Base-by-base conservation (phyloP, 2,329 filamentous ascomycete species). In the Pseudocercospora fijiensis region DNA sequence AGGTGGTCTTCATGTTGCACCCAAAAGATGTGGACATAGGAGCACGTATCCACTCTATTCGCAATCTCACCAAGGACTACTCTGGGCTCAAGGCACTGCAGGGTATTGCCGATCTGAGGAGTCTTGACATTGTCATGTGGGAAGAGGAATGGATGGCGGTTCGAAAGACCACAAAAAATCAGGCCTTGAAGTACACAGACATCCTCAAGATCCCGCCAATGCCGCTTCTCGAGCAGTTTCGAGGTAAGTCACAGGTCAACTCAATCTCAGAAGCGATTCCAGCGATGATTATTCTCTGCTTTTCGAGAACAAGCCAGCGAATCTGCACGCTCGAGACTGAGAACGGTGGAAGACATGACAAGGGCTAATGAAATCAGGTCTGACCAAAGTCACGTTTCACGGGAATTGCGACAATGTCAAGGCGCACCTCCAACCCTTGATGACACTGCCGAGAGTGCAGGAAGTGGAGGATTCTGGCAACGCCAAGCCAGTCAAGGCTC, bases 331-430 rank as follows among this genome's bases (percentile, higher is more conserved):
- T 37, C 13, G 30, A 37, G 7, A 37, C 30, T 37, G 13, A 37
- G 30, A 37, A 37, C n/a, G n/a, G n/a, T n/a, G n/a, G n/a, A n/a
- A n/a, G n/a, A n/a, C n/a, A n/a, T n/a, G n/a, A n/a, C n/a, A n/a
- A n/a, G n/a, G n/a, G n/a, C n/a, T n/a, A n/a, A n/a, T n/a, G n/a
- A 37, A 13, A 7, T 8, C 51, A 57, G 60, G 60, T 11, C 30
- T 62, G 27, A 18, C n/a, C 41, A 62, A 16, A 2, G 60, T 62
- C 13, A 43, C 27, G 18, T 53, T 62, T 18, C 45, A 43, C 22
- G 60, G 43, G 6, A 43, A 62, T 8, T 58, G 55, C 20, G 43
- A 58, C 10, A 27, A 16, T 7, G 30, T 62, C 2, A 37, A 27
- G 27, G 18, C 22, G 11, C 18, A 16, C 18, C 55, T 62, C 4